Percentiles rank a stretch among this genome's conserved stretches.
These are phyloP conservation scores for Colletotrichum magnum DNA, from an alignment of 2,329 filamentous ascomycete species.

Conservation along the genomic window DNA sequence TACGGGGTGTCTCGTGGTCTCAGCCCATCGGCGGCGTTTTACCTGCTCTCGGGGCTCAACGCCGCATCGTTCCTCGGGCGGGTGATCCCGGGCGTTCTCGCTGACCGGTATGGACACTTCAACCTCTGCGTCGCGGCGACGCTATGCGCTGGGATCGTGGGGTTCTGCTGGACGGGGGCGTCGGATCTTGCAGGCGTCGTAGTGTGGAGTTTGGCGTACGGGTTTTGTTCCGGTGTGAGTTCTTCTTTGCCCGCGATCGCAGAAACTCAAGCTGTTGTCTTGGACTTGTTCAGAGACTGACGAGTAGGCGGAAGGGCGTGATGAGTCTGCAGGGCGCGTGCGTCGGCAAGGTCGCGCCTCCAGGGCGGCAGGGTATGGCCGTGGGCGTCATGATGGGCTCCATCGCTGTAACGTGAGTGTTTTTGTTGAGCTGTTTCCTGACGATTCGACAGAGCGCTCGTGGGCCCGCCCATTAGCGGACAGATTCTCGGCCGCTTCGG, in stretches of 20 bases:
- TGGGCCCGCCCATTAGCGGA: constrained; percentile 58
- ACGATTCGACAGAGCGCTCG: constrained; percentile 50
- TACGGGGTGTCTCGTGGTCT: constrained; percentile 65
- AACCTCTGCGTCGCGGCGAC: constrained; percentile 52
- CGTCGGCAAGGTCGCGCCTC: constrained; percentile 56
- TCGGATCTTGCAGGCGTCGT: constrained; percentile 58
- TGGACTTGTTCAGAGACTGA: constrained; percentile 46
- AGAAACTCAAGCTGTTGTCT: background rate
- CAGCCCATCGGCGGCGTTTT: constrained; percentile 68
- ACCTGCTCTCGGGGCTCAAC: constrained; percentile 74
- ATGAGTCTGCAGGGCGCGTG: constrained; percentile 62
- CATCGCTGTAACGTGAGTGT: constrained; percentile 57
- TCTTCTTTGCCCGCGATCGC: fast-evolving
- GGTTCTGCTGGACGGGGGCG: constrained; percentile 60
- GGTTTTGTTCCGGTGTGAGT: constrained; percentile 60
- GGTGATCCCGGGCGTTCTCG: constrained; percentile 65
- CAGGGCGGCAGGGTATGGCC: constrained; percentile 55
- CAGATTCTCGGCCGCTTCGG: constrained; percentile 53
- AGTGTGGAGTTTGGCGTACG: constrained; percentile 60
- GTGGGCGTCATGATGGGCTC: constrained; percentile 58
- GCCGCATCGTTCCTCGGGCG: constrained; percentile 67
- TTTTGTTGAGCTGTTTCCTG: background rate
- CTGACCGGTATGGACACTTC: constrained; percentile 64
- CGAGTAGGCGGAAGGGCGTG: constrained; percentile 58
- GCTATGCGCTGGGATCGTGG: constrained; percentile 53